Percentiles rank a stretch among this genome's conserved stretches.
phyloP scores from a whole-genome alignment of 768 basidiomycete species.

The Naganishia friedmannii region DNA sequence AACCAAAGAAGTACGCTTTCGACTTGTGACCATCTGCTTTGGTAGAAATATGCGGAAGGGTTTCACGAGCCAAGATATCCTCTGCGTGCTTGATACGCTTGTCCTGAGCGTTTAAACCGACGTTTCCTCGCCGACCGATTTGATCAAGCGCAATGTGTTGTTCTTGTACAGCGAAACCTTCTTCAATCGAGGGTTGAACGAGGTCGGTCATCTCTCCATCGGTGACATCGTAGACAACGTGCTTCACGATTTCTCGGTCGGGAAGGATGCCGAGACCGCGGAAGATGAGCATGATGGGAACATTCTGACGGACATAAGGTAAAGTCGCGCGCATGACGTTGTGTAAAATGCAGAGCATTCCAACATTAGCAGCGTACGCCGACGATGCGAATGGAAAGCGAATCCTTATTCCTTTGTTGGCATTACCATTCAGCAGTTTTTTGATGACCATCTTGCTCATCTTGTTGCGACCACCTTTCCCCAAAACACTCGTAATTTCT shows the following conservation, averaged over 20 bases:
- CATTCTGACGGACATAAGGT: constrained; percentile 96
- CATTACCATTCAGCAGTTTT: constrained; percentile 88
- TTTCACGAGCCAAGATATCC: constrained; percentile 97
- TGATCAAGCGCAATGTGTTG: constrained; percentile 80
- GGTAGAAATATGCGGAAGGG: constrained; percentile 96
- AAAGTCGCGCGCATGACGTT: constrained; percentile 93
- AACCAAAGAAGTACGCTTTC: constrained; percentile 99
- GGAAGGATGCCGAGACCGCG: constrained; percentile 95
- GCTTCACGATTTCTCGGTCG: constrained; percentile 93
- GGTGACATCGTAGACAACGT: constrained; percentile 96
- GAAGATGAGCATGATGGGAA: constrained; percentile 98
- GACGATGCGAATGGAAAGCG: background rate
- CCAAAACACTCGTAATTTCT: constrained; percentile 94
- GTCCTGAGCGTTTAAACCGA: constrained; percentile 84
- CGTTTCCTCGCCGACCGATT: constrained; percentile 96
- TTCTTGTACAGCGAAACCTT: constrained; percentile 96
- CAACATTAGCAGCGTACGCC: no score
- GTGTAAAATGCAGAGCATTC: background rate
- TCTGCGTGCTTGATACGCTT: constrained; percentile 77
- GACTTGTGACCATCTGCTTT: constrained; percentile 92
- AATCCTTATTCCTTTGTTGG: constrained; percentile 74
- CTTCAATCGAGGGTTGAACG: constrained; percentile 97
- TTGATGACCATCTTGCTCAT: constrained; percentile 97
- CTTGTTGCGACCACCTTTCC: constrained; percentile 80
- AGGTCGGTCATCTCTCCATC: constrained; percentile 95